Conservation (phyloP, 352 stramenopile genomes). For the Pythium coloratum region DNA sequence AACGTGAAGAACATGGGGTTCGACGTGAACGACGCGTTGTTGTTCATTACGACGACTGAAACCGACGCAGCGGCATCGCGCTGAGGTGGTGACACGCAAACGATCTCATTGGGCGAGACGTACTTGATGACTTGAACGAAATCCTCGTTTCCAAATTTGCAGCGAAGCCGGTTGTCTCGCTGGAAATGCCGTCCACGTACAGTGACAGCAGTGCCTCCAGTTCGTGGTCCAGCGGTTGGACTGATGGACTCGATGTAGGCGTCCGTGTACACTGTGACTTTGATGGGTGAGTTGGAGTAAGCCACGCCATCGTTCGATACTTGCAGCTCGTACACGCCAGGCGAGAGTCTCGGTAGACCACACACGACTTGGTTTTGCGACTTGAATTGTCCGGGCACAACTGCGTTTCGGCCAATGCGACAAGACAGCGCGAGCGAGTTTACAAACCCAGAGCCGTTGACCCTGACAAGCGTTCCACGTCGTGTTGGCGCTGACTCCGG, state of each 20-base stretch:
- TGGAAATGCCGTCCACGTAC: slow-evolving; percentile 86
- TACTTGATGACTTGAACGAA: slow-evolving; percentile 54
- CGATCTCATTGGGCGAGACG: slow-evolving; percentile 66
- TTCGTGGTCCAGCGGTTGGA: slow-evolving; percentile 69
- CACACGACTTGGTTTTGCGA: slow-evolving; percentile 59
- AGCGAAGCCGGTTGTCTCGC: slow-evolving; percentile 48
- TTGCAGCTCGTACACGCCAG: slow-evolving; percentile 66
- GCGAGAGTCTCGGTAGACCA: slow-evolving; percentile 48
- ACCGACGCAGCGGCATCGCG: slow-evolving; percentile 41
- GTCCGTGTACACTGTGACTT: slow-evolving; percentile 77
- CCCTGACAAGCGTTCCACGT: slow-evolving; percentile 67
- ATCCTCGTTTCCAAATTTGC: slow-evolving; percentile 73
- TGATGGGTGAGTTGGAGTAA: slow-evolving; percentile 59
- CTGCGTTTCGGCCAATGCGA: slow-evolving; percentile 66
- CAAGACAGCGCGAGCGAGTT: slow-evolving; percentile 76
- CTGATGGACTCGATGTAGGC: slow-evolving; percentile 64
- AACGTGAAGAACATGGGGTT: slow-evolving; percentile 86
- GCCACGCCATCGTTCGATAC: slow-evolving; percentile 70
- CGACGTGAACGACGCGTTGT: slow-evolving; percentile 58
- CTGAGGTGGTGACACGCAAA: slow-evolving; percentile 64
- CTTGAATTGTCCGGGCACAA: slow-evolving; percentile 50
- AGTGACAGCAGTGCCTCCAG: slow-evolving; percentile 80
- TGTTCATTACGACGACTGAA: slow-evolving; percentile 58
- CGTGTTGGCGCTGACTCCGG: slow-evolving; percentile 19
- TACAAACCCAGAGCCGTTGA: slow-evolving; percentile 76